Evolutionary conservation across 345 rosid genomes (phyloP).

Genomic region (Dipteronia sinensis): DNA sequence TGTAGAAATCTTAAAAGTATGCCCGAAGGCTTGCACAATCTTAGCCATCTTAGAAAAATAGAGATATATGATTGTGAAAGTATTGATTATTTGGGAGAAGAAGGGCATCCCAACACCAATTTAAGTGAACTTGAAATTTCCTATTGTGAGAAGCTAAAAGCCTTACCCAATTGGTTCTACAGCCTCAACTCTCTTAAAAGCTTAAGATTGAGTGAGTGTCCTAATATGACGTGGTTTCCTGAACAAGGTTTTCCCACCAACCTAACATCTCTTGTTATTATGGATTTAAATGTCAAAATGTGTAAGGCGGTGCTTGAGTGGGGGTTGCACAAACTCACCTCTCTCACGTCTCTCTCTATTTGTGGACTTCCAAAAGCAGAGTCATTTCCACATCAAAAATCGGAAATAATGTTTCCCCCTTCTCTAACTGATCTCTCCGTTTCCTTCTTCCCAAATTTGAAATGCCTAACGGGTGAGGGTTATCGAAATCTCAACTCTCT

Average conservation of each 20-base stretch:
- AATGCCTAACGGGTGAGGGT: slow-evolving; percentile 4
- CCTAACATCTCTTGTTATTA: too few species aligned
- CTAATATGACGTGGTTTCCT: too few species aligned
- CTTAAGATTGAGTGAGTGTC: too few species aligned
- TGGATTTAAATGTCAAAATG: too few species aligned
- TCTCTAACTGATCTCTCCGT: neutral
- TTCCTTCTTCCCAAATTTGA: slow-evolving; percentile 15
- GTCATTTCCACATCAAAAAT: too few species aligned
- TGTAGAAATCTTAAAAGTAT: neutral
- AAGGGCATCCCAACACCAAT: neutral
- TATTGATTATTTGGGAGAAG: neutral
- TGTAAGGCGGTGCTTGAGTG: too few species aligned
- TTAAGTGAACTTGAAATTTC: neutral
- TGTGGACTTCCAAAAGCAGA: too few species aligned
- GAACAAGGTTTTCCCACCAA: too few species aligned
- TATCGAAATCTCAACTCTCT: slow-evolving; percentile 21
- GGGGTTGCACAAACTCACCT: too few species aligned
- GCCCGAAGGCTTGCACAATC: neutral
- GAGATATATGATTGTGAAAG: neutral
- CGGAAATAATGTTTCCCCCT: too few species aligned
- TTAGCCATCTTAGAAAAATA: neutral
- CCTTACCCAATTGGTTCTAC: slow-evolving; percentile 4
- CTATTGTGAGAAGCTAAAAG: neutral
- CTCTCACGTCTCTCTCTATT: too few species aligned
- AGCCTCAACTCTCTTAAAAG: neutral